Conservation (phyloP, 2,329 filamentous ascomycete species). For the Dactylella cylindrospora region DNA sequence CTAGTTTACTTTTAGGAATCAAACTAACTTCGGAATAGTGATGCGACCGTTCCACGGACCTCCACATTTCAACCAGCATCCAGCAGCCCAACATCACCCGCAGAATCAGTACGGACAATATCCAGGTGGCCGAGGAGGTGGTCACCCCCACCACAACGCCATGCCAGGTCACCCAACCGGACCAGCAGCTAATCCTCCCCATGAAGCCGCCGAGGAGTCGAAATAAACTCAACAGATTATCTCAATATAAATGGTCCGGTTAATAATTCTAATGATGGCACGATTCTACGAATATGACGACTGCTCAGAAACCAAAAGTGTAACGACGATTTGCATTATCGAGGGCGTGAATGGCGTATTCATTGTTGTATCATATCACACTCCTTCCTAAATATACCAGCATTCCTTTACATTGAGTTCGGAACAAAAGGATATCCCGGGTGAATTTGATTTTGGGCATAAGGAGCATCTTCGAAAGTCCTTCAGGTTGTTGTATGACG, state of each 20-base stretch:
- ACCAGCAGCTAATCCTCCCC: constrained; percentile 50
- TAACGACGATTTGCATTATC: constrained; percentile 43
- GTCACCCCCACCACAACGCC: constrained; percentile 35
- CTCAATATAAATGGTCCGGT: constrained; percentile 49
- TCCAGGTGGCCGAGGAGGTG: constrained; percentile 50
- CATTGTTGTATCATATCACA: constrained; percentile 36
- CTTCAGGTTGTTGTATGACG: constrained; percentile 12
- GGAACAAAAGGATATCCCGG: constrained; percentile 5
- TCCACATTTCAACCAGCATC: constrained; percentile 58
- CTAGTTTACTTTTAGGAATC: constrained; percentile 51
- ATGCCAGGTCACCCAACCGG: constrained; percentile 51
- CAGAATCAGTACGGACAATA: constrained; percentile 50
- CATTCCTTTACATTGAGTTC: constrained; percentile 1
- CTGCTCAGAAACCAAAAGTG: constrained; percentile 38
- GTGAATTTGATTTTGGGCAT: constrained; percentile 5
- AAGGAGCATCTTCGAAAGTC: background rate
- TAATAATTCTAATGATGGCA: constrained; percentile 46
- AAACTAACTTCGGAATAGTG: constrained; percentile 63
- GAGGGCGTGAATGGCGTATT: constrained; percentile 44
- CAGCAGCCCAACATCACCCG: constrained; percentile 53
- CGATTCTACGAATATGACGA: constrained; percentile 45
- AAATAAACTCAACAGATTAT: constrained; percentile 53
- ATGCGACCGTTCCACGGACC: constrained; percentile 60
- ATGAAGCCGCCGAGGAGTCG: constrained; percentile 55
- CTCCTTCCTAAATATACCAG: constrained; percentile 43